Evolutionary conservation across 73 alveolate genomes (phyloP).

Genomic region (Symbiodinium pilosum): DNA sequence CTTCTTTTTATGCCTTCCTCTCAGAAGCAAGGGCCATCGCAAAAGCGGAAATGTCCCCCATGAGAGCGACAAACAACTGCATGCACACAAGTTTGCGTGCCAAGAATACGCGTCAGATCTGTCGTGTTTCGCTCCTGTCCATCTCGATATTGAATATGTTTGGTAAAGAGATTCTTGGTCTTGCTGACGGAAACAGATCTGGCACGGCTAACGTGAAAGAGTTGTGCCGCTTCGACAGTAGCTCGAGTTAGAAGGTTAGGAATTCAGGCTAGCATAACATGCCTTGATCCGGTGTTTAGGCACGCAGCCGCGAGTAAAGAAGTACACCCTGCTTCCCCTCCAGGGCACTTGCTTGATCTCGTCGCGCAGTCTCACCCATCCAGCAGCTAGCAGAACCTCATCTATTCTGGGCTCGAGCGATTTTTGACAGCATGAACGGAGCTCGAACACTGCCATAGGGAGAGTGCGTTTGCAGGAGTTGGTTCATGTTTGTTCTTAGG

Average conservation of each 20-base stretch:
- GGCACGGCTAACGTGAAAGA: background rate
- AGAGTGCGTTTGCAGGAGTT: no score
- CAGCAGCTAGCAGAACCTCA: no score
- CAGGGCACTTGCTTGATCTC: no score
- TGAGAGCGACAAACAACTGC: background rate
- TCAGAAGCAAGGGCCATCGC: background rate
- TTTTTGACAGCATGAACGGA: no score
- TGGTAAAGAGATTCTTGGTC: no score
- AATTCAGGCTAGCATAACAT: background rate
- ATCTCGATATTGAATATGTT: no score
- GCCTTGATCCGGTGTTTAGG: background rate
- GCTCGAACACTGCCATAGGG: no score
- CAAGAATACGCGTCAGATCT: background rate
- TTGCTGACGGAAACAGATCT: background rate
- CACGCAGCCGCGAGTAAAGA: background rate
- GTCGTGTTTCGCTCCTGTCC: no score
- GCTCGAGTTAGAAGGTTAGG: background rate
- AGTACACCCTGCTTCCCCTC: no score
- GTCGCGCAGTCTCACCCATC: no score
- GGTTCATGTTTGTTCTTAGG: no score
- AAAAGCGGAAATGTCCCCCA: background rate
- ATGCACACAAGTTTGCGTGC: constrained; percentile 17
- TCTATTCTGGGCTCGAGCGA: no score
- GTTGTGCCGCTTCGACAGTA: constrained; percentile 12
- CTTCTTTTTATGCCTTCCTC: background rate